Conservation (phyloP, 2,329 filamentous ascomycete species). For the Grosmannia clavigera region DNA sequence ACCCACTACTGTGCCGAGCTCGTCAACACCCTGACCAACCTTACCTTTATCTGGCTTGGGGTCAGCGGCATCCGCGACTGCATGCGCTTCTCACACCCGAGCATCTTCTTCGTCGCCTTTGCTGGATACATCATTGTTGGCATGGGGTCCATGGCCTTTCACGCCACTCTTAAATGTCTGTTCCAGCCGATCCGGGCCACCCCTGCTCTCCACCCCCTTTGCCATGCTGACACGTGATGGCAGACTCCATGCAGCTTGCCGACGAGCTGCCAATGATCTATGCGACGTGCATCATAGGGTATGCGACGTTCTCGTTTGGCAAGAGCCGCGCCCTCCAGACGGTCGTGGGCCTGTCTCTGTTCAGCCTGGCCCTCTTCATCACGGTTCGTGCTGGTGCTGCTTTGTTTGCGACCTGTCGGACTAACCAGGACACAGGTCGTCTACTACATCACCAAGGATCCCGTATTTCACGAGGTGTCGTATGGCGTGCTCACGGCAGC, state of each 20-base stretch:
- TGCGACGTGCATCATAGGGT: constrained; percentile 42
- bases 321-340: constrained; percentile 30
- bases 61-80: constrained; percentile 65
- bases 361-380: constrained; percentile 51
- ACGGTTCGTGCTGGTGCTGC: constrained; percentile 30
- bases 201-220: neutral
- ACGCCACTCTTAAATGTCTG: constrained; percentile 43
- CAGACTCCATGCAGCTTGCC: constrained; percentile 47
- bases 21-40: constrained; percentile 61
- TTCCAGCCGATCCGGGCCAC: neutral
- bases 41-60: constrained; percentile 69
- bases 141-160: constrained; percentile 43
- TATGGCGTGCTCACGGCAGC: constrained; percentile 61
- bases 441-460: constrained; percentile 74
- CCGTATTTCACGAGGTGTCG: constrained; percentile 69
- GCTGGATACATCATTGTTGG: constrained; percentile 42
- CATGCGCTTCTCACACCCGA: constrained; percentile 57
- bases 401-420: too few species aligned
- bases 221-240: neutral
- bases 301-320: constrained; percentile 62
- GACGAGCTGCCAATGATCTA: constrained; percentile 51
- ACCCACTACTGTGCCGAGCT: constrained; percentile 24
- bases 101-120: constrained; percentile 58
- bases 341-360: constrained; percentile 43
- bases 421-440: constrained; percentile 2